Evolutionary conservation across 2,329 filamentous ascomycete genomes (phyloP).

Genomic region (Chaetomiaceae sp.): DNA sequence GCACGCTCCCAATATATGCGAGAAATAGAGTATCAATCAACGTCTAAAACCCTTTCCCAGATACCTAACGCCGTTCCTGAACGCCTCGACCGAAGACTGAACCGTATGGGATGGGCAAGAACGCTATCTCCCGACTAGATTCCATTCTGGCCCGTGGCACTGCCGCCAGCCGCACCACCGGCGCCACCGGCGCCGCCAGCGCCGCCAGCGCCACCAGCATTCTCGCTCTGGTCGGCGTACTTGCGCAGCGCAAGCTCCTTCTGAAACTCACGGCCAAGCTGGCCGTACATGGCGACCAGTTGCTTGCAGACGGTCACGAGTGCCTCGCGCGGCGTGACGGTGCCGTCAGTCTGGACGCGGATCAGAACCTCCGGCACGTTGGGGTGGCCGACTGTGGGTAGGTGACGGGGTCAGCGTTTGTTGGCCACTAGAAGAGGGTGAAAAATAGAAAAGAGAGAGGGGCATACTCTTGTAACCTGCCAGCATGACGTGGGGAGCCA

Average conservation of each 20-base stretch:
- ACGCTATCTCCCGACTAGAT: neutral
- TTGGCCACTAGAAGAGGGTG: neutral
- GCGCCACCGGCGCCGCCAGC: neutral
- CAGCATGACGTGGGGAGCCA: conserved; percentile 79
- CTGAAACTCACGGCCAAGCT: conserved; percentile 45
- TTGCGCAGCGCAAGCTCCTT: conserved; percentile 30
- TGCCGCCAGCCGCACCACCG: too few species aligned
- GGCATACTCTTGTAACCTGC: conserved; percentile 79
- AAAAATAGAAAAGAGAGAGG: neutral
- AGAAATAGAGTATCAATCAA: neutral
- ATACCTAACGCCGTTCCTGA: neutral
- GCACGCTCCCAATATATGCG: neutral
- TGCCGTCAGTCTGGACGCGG: conserved; percentile 87
- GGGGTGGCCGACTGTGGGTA: conserved; percentile 50
- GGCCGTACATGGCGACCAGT: conserved; percentile 74
- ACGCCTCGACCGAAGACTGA: neutral
- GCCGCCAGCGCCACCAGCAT: conserved; percentile 28
- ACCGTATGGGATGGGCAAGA: too few species aligned
- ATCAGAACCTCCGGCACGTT: conserved; percentile 62
- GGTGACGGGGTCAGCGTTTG: neutral
- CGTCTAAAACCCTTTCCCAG: neutral
- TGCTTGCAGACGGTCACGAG: conserved; percentile 76
- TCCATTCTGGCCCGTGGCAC: conserved; percentile 8
- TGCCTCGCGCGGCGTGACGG: conserved; percentile 82
- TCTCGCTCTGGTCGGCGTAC: conserved; percentile 47